These are phyloP conservation scores for Senecio squalidus DNA, from an alignment of 140 eudicot species.

Conservation along the genomic window DNA sequence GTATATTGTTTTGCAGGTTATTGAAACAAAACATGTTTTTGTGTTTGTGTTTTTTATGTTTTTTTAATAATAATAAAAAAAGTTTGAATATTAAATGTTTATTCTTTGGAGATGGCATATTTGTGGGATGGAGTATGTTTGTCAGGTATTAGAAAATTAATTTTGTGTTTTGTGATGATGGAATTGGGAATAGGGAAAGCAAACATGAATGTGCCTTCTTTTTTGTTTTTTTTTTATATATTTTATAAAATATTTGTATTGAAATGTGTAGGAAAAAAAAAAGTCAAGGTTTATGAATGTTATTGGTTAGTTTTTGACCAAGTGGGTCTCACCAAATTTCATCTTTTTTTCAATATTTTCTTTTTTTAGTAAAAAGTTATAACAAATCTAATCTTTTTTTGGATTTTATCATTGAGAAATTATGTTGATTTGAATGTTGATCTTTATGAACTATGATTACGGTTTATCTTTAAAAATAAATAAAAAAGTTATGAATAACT, in stretches of 20 bases:
- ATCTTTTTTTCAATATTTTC: neutral
- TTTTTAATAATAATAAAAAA: no score
- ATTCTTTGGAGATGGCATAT: conserved; percentile 25
- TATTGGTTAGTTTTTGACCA: conserved; percentile 27
- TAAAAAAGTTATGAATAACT: neutral
- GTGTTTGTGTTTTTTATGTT: no score
- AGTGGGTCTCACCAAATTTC: conserved; percentile 35
- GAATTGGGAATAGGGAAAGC: conserved; percentile 38
- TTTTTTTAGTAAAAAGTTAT: conserved; percentile 9
- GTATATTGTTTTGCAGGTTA: neutral
- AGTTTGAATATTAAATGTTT: conserved; percentile 8
- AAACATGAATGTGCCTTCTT: conserved; percentile 32
- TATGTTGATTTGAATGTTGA: conserved; percentile 20
- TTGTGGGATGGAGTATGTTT: conserved; percentile 19
- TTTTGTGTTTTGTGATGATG: conserved; percentile 23
- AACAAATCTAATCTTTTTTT: conserved; percentile 11
- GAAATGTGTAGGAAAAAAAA: conserved; percentile 26
- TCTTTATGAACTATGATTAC: conserved; percentile 17
- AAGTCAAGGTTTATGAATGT: conserved; percentile 32
- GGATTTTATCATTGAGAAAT: conserved; percentile 24
- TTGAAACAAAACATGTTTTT: no score
- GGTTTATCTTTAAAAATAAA: neutral
- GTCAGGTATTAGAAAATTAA: conserved; percentile 25
- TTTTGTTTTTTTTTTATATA: conserved; percentile 3
- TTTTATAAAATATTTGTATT: neutral